Evolutionary conservation across 192 early-diverging fungal genomes (phyloP).

Genomic region (Anaeromyces robustus): DNA sequence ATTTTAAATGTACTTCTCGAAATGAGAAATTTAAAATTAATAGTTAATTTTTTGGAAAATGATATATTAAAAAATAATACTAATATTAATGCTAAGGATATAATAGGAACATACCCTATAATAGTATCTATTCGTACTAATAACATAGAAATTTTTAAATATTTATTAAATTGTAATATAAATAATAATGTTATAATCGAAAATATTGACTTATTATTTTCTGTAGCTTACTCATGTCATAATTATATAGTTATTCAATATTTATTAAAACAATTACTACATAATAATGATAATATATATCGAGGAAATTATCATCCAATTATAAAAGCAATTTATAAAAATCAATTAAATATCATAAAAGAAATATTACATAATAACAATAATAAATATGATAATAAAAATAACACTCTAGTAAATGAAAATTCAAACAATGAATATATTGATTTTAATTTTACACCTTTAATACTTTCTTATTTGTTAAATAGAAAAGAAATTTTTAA

Average conservation of each 20-base stretch:
- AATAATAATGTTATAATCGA: background rate
- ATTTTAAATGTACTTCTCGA: background rate
- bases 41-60: background rate
- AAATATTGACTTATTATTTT: background rate
- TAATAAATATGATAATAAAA: no score
- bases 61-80: background rate
- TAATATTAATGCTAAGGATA: background rate
- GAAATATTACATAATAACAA: no score
- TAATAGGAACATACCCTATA: background rate
- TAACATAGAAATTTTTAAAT: background rate
- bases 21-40: background rate
- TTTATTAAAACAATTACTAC: background rate
- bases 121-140: background rate
- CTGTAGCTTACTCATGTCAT: background rate
- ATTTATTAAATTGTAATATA: background rate
- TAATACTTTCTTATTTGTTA: no score
- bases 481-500: no score
- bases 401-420: no score
- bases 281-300: background rate
- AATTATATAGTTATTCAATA: background rate
- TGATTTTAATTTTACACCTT: no score
- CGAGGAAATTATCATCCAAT: no score
- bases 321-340: no score
- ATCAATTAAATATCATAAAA: no score
- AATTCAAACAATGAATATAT: no score